phyloP scores from a whole-genome alignment of 306 rosid species.

The Dalbergia cultrata region DNA sequence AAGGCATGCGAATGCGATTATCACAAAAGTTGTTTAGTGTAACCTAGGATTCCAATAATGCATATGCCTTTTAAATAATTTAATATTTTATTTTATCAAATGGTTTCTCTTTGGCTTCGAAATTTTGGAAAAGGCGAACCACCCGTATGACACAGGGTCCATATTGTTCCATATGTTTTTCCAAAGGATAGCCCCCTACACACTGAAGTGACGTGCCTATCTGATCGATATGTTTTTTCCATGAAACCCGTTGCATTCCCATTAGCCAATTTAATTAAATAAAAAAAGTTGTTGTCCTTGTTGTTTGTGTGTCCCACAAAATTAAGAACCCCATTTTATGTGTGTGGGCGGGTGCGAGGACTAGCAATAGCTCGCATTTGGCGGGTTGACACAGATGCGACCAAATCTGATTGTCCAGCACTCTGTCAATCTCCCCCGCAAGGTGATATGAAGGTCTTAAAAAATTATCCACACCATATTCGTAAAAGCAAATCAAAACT shows the following conservation, averaged over 20 bases:
- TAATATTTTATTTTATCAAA: background rate
- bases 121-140: background rate
- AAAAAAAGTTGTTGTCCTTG: no score
- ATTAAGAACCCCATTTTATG: no score
- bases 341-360: no score
- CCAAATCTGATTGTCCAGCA: no score
- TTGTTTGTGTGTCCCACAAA: no score
- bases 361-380: no score
- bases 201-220: background rate
- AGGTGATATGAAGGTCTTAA: no score
- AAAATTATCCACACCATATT: no score
- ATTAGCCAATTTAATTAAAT: no score
- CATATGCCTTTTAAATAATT: slow-evolving; percentile 1
- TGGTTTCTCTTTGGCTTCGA: background rate
- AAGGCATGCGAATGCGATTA: background rate
- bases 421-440: no score
- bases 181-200: slow-evolving; percentile 1
- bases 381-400: no score
- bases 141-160: background rate
- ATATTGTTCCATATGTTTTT: background rate
- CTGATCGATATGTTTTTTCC: background rate
- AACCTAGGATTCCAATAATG: background rate
- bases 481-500: no score
- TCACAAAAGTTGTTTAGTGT: background rate
- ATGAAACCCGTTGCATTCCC: background rate